Percentiles rank a stretch among this genome's conserved stretches.
Conservation (phyloP, 306 rosid genomes). For the Medicago ruthenica region DNA sequence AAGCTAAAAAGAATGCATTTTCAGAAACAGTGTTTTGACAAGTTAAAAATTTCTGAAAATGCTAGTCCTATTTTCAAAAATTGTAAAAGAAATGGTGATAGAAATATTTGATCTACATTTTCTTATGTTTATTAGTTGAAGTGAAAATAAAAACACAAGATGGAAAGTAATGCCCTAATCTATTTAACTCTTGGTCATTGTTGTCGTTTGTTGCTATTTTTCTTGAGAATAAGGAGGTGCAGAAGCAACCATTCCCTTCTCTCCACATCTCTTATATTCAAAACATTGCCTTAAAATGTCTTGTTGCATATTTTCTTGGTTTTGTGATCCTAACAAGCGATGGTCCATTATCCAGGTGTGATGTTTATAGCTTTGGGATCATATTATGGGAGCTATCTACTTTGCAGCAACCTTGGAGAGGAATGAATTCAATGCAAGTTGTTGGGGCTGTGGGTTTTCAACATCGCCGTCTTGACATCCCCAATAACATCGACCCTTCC, state of each 20-base stretch:
- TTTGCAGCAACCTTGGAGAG: slow-evolving; percentile 97
- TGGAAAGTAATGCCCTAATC: too few species aligned
- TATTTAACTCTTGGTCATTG: too few species aligned
- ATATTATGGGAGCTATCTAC: slow-evolving; percentile 95
- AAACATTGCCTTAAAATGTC: too few species aligned
- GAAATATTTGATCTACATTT: too few species aligned
- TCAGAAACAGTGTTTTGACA: not conserved
- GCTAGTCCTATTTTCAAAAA: not conserved
- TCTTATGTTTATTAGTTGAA: too few species aligned
- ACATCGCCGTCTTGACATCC: slow-evolving; percentile 97
- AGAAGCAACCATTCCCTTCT: too few species aligned
- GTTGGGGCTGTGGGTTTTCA: slow-evolving; percentile 99
- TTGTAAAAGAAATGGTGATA: too few species aligned
- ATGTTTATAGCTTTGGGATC: slow-evolving; percentile 92
- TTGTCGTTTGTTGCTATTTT: too few species aligned
- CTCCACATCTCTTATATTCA: too few species aligned
- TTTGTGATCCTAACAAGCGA: slow-evolving; percentile 26
- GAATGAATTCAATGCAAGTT: slow-evolving; percentile 99
- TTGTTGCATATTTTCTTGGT: not conserved
- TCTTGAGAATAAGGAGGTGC: too few species aligned
- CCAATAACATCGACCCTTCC: slow-evolving; percentile 72
- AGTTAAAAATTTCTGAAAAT: too few species aligned
- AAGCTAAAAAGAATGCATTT: not conserved
- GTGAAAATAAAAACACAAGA: too few species aligned
- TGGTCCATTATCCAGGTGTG: slow-evolving; percentile 67